Conservation (phyloP, 352 stramenopile species). For the Globisporangium spiculum region DNA sequence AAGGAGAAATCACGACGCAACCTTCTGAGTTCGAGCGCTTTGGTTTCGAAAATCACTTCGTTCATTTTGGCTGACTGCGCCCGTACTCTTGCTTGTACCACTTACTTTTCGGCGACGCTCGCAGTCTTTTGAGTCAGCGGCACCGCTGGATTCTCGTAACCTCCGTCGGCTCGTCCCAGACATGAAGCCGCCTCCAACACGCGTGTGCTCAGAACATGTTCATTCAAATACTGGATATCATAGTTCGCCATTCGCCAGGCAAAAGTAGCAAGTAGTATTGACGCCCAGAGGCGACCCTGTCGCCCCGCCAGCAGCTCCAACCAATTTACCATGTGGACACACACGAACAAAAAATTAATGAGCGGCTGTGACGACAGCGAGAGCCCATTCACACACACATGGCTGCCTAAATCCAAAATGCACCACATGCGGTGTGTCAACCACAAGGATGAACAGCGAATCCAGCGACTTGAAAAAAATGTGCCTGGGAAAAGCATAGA, state of each 20-base stretch:
- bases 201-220: neutral
- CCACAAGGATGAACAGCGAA: neutral
- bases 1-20: no score
- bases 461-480: constrained; percentile 1
- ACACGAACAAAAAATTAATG: neutral
- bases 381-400: neutral
- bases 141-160: neutral
- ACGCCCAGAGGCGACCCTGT: neutral
- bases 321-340: neutral
- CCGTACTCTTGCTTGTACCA: no score
- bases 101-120: no score
- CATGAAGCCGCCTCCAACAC: neutral
- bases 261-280: neutral
- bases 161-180: neutral
- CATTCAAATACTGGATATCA: neutral
- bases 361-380: neutral
- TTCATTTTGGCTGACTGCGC: no score
- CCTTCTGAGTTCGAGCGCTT: no score
- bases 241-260: neutral
- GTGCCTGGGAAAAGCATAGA: neutral
- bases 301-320: neutral
- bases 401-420: neutral
- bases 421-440: neutral
- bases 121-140: neutral
- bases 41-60: no score